These are phyloP conservation scores for Lobulomyces angularis DNA, from an alignment of 192 early-diverging fungal species.

Conservation along the genomic window DNA sequence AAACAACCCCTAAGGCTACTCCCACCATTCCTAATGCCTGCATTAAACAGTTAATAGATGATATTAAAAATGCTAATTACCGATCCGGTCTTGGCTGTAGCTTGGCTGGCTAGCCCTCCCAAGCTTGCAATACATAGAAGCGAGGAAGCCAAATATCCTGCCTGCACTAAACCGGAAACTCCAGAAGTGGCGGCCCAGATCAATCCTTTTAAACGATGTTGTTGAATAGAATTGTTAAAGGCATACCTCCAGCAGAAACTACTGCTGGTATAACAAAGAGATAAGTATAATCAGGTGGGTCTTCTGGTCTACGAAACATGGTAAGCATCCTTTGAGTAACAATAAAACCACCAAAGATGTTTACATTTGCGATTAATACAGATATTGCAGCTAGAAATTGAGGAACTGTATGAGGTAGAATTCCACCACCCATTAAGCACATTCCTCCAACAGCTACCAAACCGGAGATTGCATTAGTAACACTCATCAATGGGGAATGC, in stretches of 20 bases:
- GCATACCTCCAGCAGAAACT: slow-evolving; percentile 12
- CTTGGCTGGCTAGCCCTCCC: slow-evolving; percentile 13
- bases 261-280: slow-evolving; percentile 17
- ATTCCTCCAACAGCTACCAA: slow-evolving; percentile 25
- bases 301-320: slow-evolving; percentile 21
- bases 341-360: slow-evolving; percentile 23
- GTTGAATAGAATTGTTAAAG: too few species aligned
- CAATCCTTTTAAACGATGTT: too few species aligned
- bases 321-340: slow-evolving; percentile 21
- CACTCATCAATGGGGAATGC: slow-evolving; percentile 22
- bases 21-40: slow-evolving; percentile 19
- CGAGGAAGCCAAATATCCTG: slow-evolving; percentile 14
- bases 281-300: slow-evolving; percentile 22
- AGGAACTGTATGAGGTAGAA: slow-evolving; percentile 13
- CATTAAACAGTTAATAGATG: too few species aligned
- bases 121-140: slow-evolving; percentile 21
- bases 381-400: slow-evolving; percentile 20
- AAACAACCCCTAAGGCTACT: slow-evolving; percentile 12
- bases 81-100: slow-evolving; percentile 17
- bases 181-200: slow-evolving; percentile 6
- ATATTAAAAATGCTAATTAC: too few species aligned
- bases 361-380: slow-evolving; percentile 20
- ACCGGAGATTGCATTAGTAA: slow-evolving; percentile 26
- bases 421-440: slow-evolving; percentile 21
- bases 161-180: slow-evolving; percentile 17